Base-by-base conservation (phyloP, 1,284 basidiomycete species). In the Entoloma clypeatum region DNA sequence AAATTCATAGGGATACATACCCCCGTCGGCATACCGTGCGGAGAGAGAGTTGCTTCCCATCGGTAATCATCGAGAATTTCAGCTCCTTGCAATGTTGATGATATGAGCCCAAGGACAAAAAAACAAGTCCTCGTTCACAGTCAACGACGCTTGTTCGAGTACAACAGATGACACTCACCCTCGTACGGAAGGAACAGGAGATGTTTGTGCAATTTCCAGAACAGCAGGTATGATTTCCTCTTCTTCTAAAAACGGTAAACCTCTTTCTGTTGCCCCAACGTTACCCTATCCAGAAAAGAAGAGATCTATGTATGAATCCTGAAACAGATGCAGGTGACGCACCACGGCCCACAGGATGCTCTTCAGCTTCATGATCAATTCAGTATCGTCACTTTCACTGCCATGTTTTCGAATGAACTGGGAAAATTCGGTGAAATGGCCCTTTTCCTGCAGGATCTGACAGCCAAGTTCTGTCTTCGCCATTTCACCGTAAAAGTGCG, bases 401-500 rank as follows among this genome's bases (percentile, higher is more conserved):
- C 85, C 88, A 61, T 99, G 91, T 51, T 84, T 75, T 11, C 91
- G 78, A 43, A 99, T 90, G 51, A 94, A 89, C 48, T 92, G 84
- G 0, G 90, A 84, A 60, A 98, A 97, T 45, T 95, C 91, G 5
- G 74, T 63, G 56, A 99, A 94, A 58, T 99, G 92, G 0, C 91
- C 92, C 54, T 89, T 92, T 46, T 93, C 89, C 40, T 82, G 77
- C 30, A 99, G 67, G 9, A 95, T 81, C 56, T 88, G 85, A 61
- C 93, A 95, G 0, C 96, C 96, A 40, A 94, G 83, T 36, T 87
- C 85, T 1, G 96, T 99, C 62, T 97, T 97, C 31, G 92, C 86
- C 72, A 99, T 88, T 61, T 98, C 93, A 16, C 95, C 94, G 54
- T 98, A 96, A 64, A 99, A 98, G 61, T 99, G 95, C 3, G 88